Base-by-base conservation (phyloP, 2,329 filamentous ascomycete genomes). In the Ophiostoma ips region DNA sequence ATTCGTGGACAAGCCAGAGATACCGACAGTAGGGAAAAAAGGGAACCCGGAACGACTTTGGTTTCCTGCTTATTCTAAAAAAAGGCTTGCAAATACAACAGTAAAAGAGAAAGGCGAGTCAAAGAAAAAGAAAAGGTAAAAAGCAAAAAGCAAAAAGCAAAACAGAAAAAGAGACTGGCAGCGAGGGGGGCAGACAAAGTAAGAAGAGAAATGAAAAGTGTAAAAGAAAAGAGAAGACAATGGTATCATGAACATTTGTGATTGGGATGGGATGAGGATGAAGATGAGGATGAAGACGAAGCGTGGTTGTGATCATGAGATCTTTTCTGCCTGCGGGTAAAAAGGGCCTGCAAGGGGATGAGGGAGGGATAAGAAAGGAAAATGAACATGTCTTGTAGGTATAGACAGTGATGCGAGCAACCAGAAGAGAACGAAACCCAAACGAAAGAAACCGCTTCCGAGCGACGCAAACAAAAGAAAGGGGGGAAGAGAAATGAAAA, bases 161-260 rank as follows among this genome's bases (percentile, higher is more conserved):
- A 28, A 8, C 4, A 28, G 24, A 28, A 28, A 28, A 28, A 28
- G 8, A 28, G 24, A 28, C 5, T 8, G 24, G 12, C 16, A 41
- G n/a, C n/a, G n/a, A n/a, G n/a, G n/a, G n/a, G n/a, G n/a, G n/a
- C 15, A 12, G 3, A 31, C 10, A 33, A 30, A 38, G 21, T 36
- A 2, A n/a, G 37, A 40, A 47, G 48, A 18, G n/a, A 30, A 2
- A 38, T 10, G 24, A 43, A 34, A 49, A 36, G 5, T 19, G 2
- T 34, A 46, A 33, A 31, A 38, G 19, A 48, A 34, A 16, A 21
- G 18, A 52, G 31, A 46, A 51, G 37, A 49, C 52, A 54, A 50
- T 57, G 56, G 57, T 58, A 58, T 58, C 56, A 58, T 58, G 54
- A 50, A 43, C 53, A 37, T n/a, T 11, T n/a, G n/a, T n/a, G n/a